Percentiles rank a stretch among this genome's conserved stretches.
Evolutionary conservation across 371 early-diverging fungal species (phyloP).

Genomic region (Rhizomucor miehei): DNA sequence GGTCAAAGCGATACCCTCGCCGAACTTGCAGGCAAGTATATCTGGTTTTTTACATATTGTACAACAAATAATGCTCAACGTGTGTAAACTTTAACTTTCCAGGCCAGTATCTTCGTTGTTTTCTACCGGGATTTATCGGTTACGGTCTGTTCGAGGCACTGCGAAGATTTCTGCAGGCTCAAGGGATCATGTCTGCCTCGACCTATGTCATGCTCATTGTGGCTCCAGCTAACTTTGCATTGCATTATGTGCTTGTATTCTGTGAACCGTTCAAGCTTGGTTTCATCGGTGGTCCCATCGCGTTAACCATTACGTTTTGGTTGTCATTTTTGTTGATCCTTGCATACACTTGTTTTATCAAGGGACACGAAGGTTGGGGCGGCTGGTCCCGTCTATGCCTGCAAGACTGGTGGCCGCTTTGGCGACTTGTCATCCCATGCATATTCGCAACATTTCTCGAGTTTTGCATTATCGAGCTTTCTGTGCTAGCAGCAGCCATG

Average conservation of each 20-base stretch:
- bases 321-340: slow-evolving; percentile 54
- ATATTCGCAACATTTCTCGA: slow-evolving; percentile 65
- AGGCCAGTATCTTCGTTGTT: slow-evolving; percentile 61
- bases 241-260: slow-evolving; percentile 70
- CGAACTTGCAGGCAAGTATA: slow-evolving; percentile 22
- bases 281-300: slow-evolving; percentile 79
- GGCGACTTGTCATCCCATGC: slow-evolving; percentile 54
- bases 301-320: slow-evolving; percentile 66
- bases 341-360: slow-evolving; percentile 54
- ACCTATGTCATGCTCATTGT: slow-evolving; percentile 61
- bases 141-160: slow-evolving; percentile 75
- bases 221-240: slow-evolving; percentile 61
- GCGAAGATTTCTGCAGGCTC: slow-evolving; percentile 79
- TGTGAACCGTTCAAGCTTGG: slow-evolving; percentile 58
- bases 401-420: slow-evolving; percentile 58
- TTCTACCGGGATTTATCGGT: slow-evolving; percentile 71
- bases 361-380: slow-evolving; percentile 68
- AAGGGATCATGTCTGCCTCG: slow-evolving; percentile 74
- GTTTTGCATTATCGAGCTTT: slow-evolving; percentile 70
- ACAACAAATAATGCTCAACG: too few species aligned
- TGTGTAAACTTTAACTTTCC: too few species aligned
- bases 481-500: slow-evolving; percentile 76
- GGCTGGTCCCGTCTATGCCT: slow-evolving; percentile 53
- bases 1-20: slow-evolving; percentile 41
- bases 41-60: too few species aligned